phyloP scores from a whole-genome alignment of 1,284 basidiomycete species.

The Ceratorhiza oryzae-sativae region DNA sequence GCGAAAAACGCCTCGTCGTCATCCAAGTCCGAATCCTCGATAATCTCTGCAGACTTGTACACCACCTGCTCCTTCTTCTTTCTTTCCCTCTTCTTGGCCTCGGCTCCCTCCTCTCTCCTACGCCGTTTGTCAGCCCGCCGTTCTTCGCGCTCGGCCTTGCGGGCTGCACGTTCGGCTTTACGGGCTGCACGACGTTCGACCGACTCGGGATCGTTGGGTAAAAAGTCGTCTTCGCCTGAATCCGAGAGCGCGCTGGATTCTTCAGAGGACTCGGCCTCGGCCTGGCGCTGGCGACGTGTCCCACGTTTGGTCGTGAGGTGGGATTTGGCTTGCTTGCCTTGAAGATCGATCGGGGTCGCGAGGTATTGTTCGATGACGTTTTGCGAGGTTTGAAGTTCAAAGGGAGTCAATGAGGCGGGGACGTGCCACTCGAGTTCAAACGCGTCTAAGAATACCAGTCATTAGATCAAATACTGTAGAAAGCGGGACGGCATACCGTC shows the following conservation, averaged over 20 bases:
- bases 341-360: conserved; percentile 73
- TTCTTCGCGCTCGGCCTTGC: conserved; percentile 47
- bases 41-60: conserved; percentile 90
- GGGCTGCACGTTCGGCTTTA: conserved; percentile 51
- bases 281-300: conserved; percentile 52
- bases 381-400: conserved; percentile 67
- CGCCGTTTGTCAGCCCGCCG: conserved; percentile 36
- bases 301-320: conserved; percentile 65
- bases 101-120: conserved; percentile 51
- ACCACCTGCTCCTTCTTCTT: conserved; percentile 73
- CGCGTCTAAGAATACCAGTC: conserved; percentile 56
- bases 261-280: conserved; percentile 55
- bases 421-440: conserved; percentile 82
- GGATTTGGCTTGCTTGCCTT: conserved; percentile 72
- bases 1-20: conserved; percentile 80
- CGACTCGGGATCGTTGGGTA: conserved; percentile 42
- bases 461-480: background rate
- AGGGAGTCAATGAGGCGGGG: conserved; percentile 68
- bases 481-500: conserved; percentile 58
- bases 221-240: conserved; percentile 50
- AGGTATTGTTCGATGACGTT: conserved; percentile 80
- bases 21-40: conserved; percentile 84
- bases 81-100: conserved; percentile 52
- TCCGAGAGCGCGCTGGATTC: conserved; percentile 51
- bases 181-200: conserved; percentile 49